Percentiles rank a stretch among this genome's conserved stretches.
These are phyloP conservation scores for Larix kaempferi DNA, from an alignment of 75 land plant species.

Conservation along the genomic window DNA sequence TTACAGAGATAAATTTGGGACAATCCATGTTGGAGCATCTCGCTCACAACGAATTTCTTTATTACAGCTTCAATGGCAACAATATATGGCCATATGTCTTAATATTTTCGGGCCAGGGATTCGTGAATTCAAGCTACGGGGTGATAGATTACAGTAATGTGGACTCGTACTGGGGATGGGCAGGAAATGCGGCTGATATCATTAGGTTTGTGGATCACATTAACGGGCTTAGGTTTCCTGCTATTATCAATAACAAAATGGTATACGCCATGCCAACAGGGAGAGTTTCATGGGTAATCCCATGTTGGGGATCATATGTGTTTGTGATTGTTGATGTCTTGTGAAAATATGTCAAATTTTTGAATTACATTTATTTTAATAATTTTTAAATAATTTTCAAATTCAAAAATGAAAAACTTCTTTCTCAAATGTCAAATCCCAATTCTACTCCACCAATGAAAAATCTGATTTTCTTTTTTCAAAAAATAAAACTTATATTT, in stretches of 20 bases:
- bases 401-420: no score
- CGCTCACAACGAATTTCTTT: background rate
- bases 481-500: no score
- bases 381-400: no score
- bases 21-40: background rate
- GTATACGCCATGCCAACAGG: background rate
- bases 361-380: no score
- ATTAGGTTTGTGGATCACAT: slow-evolving; percentile 1
- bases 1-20: background rate
- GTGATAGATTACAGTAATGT: background rate
- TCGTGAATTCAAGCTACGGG: background rate
- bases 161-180: background rate
- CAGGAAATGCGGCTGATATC: background rate
- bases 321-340: no score
- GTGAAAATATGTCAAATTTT: no score
- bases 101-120: background rate
- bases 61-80: background rate
- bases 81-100: background rate
- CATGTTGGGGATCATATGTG: no score
- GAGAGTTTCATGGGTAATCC: no score
- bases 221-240: background rate
- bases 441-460: no score
- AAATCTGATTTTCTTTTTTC: no score
- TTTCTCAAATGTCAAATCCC: no score
- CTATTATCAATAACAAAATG: background rate